A percentile compares a stretch with the other conserved stretches of the same genome.
Evolutionary conservation across 768 basidiomycete genomes (phyloP).

Genomic region (Phlebiopsis flavidoalba): DNA sequence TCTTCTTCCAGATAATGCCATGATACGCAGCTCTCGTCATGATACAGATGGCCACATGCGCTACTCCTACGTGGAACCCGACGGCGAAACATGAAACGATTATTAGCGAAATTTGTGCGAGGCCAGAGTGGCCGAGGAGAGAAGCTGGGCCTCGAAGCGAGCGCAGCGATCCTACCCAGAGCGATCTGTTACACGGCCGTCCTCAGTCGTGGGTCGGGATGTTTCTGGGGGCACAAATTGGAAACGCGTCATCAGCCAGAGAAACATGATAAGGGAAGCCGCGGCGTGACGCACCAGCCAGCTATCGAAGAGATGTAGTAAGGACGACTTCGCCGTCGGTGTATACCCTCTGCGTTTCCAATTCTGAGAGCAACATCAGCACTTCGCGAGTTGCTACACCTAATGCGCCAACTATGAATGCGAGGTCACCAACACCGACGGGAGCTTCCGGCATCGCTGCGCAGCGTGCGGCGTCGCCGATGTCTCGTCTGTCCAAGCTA

Average conservation of each 20-base stretch:
- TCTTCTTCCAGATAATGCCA: slow-evolving; percentile 75
- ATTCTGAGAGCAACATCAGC: slow-evolving; percentile 10
- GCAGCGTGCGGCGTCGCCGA: slow-evolving; percentile 23
- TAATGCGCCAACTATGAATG: slow-evolving; percentile 12
- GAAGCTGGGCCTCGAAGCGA: slow-evolving; percentile 27
- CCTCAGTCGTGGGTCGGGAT: slow-evolving; percentile 50
- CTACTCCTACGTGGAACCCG: slow-evolving; percentile 89
- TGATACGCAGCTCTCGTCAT: slow-evolving; percentile 79
- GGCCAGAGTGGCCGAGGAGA: slow-evolving; percentile 71
- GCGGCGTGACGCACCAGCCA: slow-evolving; percentile 17
- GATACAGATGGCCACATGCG: slow-evolving; percentile 61
- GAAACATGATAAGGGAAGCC: slow-evolving; percentile 54
- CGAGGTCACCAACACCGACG: slow-evolving; percentile 14
- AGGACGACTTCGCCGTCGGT: slow-evolving; percentile 40
- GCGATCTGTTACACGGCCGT: slow-evolving; percentile 69
- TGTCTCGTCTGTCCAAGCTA: slow-evolving; percentile 25
- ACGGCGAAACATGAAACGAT: slow-evolving; percentile 91
- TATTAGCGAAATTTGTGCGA: slow-evolving; percentile 91
- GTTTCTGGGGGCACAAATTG: slow-evolving; percentile 62
- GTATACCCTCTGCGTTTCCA: slow-evolving; percentile 48
- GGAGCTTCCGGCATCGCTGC: not conserved
- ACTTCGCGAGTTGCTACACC: slow-evolving; percentile 33
- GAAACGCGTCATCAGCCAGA: slow-evolving; percentile 72
- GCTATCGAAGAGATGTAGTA: slow-evolving; percentile 13
- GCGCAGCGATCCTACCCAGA: slow-evolving; percentile 27